Evolutionary conservation across 306 rosid genomes (phyloP).

Genomic region (Dalbergia oliveri): DNA sequence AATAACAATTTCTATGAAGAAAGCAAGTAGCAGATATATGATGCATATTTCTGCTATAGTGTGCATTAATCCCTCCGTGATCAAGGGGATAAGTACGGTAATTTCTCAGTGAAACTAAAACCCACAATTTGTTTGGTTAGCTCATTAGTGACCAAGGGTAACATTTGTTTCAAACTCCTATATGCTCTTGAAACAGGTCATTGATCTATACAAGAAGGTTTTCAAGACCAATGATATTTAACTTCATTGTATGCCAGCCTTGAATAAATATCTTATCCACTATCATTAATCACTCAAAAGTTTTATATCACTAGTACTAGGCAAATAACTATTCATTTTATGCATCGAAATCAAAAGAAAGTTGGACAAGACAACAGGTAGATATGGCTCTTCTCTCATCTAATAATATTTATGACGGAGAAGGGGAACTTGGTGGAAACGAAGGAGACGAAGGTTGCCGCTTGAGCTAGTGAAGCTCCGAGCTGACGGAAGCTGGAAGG

Average conservation of each 20-base stretch:
- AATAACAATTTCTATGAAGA: not conserved
- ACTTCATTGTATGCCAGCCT: constrained; percentile 4
- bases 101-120: too few species aligned
- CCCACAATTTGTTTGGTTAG: constrained; percentile 8
- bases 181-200: not conserved
- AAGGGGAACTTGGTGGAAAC: too few species aligned
- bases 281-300: not conserved
- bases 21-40: not conserved
- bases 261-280: constrained; percentile 15
- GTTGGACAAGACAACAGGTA: constrained; percentile 39
- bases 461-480: too few species aligned
- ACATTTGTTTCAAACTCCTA: constrained; percentile 15
- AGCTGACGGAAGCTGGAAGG: too few species aligned
- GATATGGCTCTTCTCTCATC: constrained; percentile 16
- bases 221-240: constrained; percentile 27
- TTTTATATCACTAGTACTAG: constrained; percentile 18
- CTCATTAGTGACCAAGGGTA: constrained; percentile 5
- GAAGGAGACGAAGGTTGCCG: too few species aligned
- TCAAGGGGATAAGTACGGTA: constrained; percentile 17
- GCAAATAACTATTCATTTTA: constrained; percentile 21
- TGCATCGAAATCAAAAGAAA: constrained; percentile 18
- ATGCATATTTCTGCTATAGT: constrained; percentile 12
- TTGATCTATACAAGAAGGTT: constrained; percentile 2
- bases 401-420: constrained; percentile 32
- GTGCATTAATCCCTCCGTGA: constrained; percentile 59